These are phyloP conservation scores for Tolypocladium pustulatum DNA, from an alignment of 2,329 filamentous ascomycete genomes.

Conservation along the genomic window DNA sequence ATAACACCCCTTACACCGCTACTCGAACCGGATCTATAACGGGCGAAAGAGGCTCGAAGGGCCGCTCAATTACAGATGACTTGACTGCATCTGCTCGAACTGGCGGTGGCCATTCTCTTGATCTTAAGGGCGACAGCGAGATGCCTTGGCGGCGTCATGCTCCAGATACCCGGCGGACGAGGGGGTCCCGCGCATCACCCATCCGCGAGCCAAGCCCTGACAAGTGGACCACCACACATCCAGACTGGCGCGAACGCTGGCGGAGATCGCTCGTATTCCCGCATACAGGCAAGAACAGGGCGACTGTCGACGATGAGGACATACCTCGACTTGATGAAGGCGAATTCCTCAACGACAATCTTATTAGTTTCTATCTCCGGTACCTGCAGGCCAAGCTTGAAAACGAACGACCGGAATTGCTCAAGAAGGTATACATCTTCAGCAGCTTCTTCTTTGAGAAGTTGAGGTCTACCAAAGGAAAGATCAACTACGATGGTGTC, in stretches of 20 bases:
- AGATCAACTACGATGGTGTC: slow-evolving; percentile 77
- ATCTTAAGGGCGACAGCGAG: not conserved
- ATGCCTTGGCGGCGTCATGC: not conserved
- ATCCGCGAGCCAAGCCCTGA: slow-evolving; percentile 8
- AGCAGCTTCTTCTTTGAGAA: slow-evolving; percentile 87
- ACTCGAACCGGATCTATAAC: not conserved
- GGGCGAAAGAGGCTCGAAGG: not conserved
- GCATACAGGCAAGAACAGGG: slow-evolving; percentile 44
- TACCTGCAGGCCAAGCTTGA: slow-evolving; percentile 56
- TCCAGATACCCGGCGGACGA: slow-evolving; percentile 14
- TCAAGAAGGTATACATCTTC: slow-evolving; percentile 70
- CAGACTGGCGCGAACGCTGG: slow-evolving; percentile 43
- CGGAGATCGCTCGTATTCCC: slow-evolving; percentile 52
- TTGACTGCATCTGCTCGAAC: not conserved
- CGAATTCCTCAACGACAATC: slow-evolving; percentile 83
- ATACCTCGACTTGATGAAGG: slow-evolving; percentile 71
- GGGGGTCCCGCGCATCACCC: slow-evolving; percentile 9
- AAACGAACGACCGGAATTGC: slow-evolving; percentile 39
- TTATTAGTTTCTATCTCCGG: slow-evolving; percentile 80
- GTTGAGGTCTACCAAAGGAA: slow-evolving; percentile 50
- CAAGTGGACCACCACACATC: slow-evolving; percentile 41
- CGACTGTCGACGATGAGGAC: slow-evolving; percentile 60
- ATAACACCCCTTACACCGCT: not conserved
- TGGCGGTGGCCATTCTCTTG: not conserved
- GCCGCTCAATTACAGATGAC: not conserved